Evolutionary conservation across 2,329 filamentous ascomycete species (phyloP), one percentile per base, ranked within the genome.

Genomic region (Phyllosticta ampelicida): DNA sequence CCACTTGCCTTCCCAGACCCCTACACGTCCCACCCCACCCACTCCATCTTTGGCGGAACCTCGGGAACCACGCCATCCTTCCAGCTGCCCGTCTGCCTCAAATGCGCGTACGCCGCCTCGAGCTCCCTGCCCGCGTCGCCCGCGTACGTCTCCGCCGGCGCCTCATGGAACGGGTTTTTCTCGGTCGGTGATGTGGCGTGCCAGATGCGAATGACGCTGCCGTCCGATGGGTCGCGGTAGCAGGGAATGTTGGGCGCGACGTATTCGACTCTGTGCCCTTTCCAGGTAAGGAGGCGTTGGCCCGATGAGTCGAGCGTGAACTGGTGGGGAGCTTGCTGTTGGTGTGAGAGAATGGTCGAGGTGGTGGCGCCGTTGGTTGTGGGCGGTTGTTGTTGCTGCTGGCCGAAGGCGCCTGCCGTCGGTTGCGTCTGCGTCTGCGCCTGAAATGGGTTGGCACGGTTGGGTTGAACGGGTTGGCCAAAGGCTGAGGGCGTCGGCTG

Each of bases 41-140:
- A 92, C 66, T 92, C 89, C 61, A 83, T 78, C 71, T 85, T 85
- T 0, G 91, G 91, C 19, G 91, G 89, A 51, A 90, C 74, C 64
- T 86, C 79, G 0, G 91, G 91, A 74, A 96, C 86, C 6, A 84
- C 65, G 0, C 85, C 86, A 36, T 83, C 83, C 49, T 80, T 78
- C 70, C 95, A 96, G 29, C 70, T 72, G 0, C 89, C 89, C 19
- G 81, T 81, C 62, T 82, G 77, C 51, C 79, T 75, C 67, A 90
- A 84, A 51, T 79, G 77, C 60, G 77, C 75, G 74, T 91, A 95
- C 51, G 82, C 79, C 44, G 76, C 77, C 66, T 81, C 81, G 48
- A 83, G 59, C 16, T 67, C 79, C 1, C 83, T 78, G 19, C 82
- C 78, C 5, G 36, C 36, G 36, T 44, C 36, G 36, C 36, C 36